Conservation (phyloP, 176 grass and related monocot species). For the Areca catechu region DNA sequence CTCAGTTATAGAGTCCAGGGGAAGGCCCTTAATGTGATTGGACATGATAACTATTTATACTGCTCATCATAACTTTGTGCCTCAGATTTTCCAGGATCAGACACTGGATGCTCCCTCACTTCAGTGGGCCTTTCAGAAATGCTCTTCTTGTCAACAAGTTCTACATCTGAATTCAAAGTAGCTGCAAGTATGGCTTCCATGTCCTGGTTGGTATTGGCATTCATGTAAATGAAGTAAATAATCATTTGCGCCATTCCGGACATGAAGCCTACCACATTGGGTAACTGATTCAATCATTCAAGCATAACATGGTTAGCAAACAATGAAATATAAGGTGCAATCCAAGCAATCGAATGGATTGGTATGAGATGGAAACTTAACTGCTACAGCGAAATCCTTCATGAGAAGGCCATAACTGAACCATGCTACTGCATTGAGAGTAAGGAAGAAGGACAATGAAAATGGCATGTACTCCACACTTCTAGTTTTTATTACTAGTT, state of each 20-base stretch:
- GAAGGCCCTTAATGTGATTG: too few relatives aligned
- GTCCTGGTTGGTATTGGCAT: slow-evolving; percentile 18
- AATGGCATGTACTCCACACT: slow-evolving; percentile 94
- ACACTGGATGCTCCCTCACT: too few relatives aligned
- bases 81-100: too few relatives aligned
- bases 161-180: too few relatives aligned
- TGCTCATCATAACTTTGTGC: too few relatives aligned
- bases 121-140: too few relatives aligned
- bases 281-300: slow-evolving; percentile 34
- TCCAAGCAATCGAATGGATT: neutral
- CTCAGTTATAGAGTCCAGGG: too few relatives aligned
- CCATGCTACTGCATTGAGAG: slow-evolving; percentile 79
- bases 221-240: slow-evolving; percentile 64
- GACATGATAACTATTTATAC: too few relatives aligned
- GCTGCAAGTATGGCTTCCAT: neutral
- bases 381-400: slow-evolving; percentile 54
- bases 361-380: slow-evolving; percentile 7
- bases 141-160: too few relatives aligned
- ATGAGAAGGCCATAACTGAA: slow-evolving; percentile 69
- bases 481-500: slow-evolving; percentile 70
- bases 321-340: neutral
- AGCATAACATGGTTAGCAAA: neutral
- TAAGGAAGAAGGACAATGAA: slow-evolving; percentile 70
- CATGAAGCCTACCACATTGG: slow-evolving; percentile 68
- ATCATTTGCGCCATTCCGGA: slow-evolving; percentile 66